Base-by-base conservation (phyloP, 306 rosid genomes). In the Herpetospermum pedunculosum region DNA sequence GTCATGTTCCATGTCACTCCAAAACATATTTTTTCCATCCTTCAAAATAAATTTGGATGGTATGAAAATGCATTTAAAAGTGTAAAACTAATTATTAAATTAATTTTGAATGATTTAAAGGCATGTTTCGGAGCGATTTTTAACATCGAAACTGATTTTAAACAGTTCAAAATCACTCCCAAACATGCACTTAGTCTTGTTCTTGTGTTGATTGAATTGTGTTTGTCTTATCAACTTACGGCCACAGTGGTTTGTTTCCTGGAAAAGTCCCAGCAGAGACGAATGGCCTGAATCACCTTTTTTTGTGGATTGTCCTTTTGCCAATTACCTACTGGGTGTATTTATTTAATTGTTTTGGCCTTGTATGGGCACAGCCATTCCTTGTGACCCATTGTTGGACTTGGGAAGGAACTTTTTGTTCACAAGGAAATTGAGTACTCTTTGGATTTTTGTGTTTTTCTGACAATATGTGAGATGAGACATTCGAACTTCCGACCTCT, bases 141-240 rank as follows among this genome's bases (percentile, higher is more conserved):
- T n/a, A n/a, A n/a, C n/a, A n/a, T n/a, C n/a, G n/a, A n/a, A n/a
- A n/a, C n/a, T n/a, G n/a, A n/a, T n/a, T n/a, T n/a, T n/a, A n/a
- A n/a, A n/a, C n/a, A n/a, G n/a, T n/a, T n/a, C n/a, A n/a, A n/a
- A n/a, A n/a, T n/a, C n/a, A n/a, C n/a, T n/a, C n/a, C n/a, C n/a
- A n/a, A n/a, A n/a, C n/a, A n/a, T n/a, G n/a, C n/a, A n/a, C n/a
- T n/a, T n/a, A 23, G 4, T 21, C 30, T 19, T n/a, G 49, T 21
- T 16, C 40, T 52, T 25, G 1, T 53, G 35, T 49, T 34, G 50
- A 69, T 40, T 68, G 83, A 50, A n/a, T 60, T 74, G 76, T 70
- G 77, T 77, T 75, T 71, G 40, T 26, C 29, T 32, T 54, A 11
- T 28, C 65, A 58, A 29, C 65, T 58, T 58, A 29, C 65, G 3